Evolutionary conservation across 2,329 filamentous ascomycete species (phyloP).

Genomic region (Triangularia setosa): DNA sequence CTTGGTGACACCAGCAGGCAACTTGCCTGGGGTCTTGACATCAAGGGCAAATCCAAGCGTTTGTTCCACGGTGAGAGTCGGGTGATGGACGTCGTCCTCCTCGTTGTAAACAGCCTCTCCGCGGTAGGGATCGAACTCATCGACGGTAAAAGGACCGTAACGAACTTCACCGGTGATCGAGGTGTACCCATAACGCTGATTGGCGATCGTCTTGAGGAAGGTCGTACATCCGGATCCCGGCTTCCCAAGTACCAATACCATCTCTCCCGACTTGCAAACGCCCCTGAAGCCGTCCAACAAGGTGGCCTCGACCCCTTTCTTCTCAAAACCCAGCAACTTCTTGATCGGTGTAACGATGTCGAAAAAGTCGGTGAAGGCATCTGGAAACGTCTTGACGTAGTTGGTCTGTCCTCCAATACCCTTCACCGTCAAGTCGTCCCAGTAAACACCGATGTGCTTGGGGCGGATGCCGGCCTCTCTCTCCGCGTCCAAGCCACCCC

Average conservation of each 20-base stretch:
- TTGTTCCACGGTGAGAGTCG: constrained; percentile 82
- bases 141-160: constrained; percentile 69
- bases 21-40: constrained; percentile 77
- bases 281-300: constrained; percentile 70
- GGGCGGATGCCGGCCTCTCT: constrained; percentile 72
- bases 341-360: constrained; percentile 65
- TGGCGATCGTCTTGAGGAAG: constrained; percentile 64
- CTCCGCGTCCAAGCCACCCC: constrained; percentile 68
- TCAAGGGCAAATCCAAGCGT: constrained; percentile 82
- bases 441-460: constrained; percentile 77
- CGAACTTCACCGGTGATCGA: constrained; percentile 63
- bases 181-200: constrained; percentile 58
- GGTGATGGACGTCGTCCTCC: constrained; percentile 81
- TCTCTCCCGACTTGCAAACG: constrained; percentile 75
- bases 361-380: constrained; percentile 72
- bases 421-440: constrained; percentile 72
- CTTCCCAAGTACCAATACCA: constrained; percentile 77
- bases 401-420: constrained; percentile 72
- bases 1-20: constrained; percentile 69
- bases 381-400: constrained; percentile 70
- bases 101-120: constrained; percentile 84
- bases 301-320: constrained; percentile 66
- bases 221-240: constrained; percentile 71
- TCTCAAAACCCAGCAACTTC: constrained; percentile 59
- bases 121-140: constrained; percentile 70